Evolutionary conservation across 306 rosid genomes (phyloP).

Genomic region (Vigna nakashimae): DNA sequence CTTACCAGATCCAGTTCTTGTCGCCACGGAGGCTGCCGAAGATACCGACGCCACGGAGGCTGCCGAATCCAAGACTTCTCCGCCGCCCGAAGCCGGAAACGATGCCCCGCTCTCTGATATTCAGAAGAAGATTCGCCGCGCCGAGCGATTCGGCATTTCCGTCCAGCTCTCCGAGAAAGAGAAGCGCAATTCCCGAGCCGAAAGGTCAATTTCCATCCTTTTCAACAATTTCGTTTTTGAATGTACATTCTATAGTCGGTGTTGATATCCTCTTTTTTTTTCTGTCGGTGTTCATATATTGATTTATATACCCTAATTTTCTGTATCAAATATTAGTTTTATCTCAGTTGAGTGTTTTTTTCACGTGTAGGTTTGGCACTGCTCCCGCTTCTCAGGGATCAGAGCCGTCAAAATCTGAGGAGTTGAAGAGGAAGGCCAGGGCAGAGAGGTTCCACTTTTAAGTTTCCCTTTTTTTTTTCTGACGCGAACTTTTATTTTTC

Average conservation of each 20-base stretch:
- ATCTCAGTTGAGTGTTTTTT: background rate
- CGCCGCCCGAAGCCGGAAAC: slow-evolving; percentile 31
- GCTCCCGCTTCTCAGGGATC: slow-evolving; percentile 52
- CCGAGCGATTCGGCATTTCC: slow-evolving; percentile 91
- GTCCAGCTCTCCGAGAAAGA: slow-evolving; percentile 76
- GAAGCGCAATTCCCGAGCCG: slow-evolving; percentile 90
- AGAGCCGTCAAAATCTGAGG: slow-evolving; percentile 63
- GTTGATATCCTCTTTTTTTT: background rate
- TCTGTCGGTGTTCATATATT: background rate
- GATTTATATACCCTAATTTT: background rate
- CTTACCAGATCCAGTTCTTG: slow-evolving; percentile 41
- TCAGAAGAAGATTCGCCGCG: slow-evolving; percentile 86
- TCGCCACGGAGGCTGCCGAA: background rate
- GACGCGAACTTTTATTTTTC: background rate
- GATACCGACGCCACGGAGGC: background rate
- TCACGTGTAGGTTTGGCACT: slow-evolving; percentile 69
- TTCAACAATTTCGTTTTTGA: background rate
- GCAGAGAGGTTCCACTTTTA: slow-evolving; percentile 75
- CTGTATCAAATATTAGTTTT: slow-evolving; percentile 4
- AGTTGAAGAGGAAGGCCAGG: slow-evolving; percentile 85
- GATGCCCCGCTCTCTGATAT: slow-evolving; percentile 54
- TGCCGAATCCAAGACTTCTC: slow-evolving; percentile 43
- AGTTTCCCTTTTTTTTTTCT: background rate
- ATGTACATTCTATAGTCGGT: background rate
- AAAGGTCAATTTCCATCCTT: slow-evolving; percentile 56